These are phyloP conservation scores for Diaporthe sp. DNA, from an alignment of 2,329 filamentous ascomycete species.

Conservation along the genomic window DNA sequence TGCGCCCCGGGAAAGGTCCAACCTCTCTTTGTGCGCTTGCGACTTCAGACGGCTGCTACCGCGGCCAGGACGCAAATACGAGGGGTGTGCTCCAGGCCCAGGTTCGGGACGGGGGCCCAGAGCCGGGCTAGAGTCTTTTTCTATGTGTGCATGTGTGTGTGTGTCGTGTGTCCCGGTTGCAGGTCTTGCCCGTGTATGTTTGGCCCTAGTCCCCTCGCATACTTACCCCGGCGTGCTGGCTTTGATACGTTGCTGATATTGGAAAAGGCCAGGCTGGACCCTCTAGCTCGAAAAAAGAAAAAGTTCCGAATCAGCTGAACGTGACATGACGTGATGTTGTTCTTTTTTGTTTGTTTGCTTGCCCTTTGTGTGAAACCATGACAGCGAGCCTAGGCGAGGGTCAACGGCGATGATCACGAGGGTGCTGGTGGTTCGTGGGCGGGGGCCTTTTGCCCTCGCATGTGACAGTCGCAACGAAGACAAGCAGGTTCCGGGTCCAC, in stretches of 20 bases:
- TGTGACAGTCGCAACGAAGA: conserved; percentile 7
- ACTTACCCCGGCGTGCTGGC: neutral
- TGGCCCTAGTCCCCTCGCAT: neutral
- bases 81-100: conserved; percentile 9
- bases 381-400: neutral
- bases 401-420: neutral
- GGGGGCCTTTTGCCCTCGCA: neutral
- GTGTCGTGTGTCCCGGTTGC: conserved; percentile 7
- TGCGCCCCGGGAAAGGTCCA: neutral
- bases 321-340: conserved; percentile 8
- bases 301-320: neutral
- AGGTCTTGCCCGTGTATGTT: neutral
- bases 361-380: conserved; percentile 12
- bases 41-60: conserved; percentile 13
- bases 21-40: neutral
- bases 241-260: neutral
- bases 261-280: neutral
- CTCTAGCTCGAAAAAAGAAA: neutral
- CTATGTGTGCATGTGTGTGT: neutral
- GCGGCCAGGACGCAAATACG: conserved; percentile 34
- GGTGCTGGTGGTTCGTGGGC: neutral
- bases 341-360: conserved; percentile 19
- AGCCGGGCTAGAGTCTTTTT: neutral
- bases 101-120: neutral
- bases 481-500: neutral